Conservation (phyloP, 768 basidiomycete genomes). For the Termitomyces sp. region DNA sequence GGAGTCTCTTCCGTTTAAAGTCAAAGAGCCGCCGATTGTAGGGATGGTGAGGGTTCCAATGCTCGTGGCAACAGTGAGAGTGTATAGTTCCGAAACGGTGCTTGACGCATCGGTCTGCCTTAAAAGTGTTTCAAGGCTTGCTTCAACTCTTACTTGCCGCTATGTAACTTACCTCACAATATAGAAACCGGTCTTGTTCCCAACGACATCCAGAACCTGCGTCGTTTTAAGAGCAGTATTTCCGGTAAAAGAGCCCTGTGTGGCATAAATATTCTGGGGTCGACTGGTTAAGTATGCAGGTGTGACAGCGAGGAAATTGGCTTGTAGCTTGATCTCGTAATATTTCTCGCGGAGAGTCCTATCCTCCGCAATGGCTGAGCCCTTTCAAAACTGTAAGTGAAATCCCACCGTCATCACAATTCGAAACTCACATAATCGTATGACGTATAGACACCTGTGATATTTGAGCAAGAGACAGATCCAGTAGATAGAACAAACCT, state of each 20-base stretch:
- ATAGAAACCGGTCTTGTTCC: constrained; percentile 48
- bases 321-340: constrained; percentile 52
- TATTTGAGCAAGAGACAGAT: neutral
- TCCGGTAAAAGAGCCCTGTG: constrained; percentile 47
- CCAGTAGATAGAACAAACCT: constrained; percentile 20
- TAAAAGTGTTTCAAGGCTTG: neutral
- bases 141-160: neutral
- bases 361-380: constrained; percentile 50
- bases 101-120: constrained; percentile 42
- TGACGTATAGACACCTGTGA: constrained; percentile 40
- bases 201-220: constrained; percentile 46
- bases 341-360: constrained; percentile 52
- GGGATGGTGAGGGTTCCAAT: constrained; percentile 42
- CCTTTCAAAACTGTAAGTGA: constrained; percentile 27
- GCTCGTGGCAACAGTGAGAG: constrained; percentile 43
- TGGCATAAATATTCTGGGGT: constrained; percentile 39
- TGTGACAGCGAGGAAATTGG: constrained; percentile 49
- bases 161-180: constrained; percentile 33
- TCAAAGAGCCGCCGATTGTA: constrained; percentile 39
- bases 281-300: constrained; percentile 49
- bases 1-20: constrained; percentile 50
- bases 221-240: constrained; percentile 49
- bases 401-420: neutral
- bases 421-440: constrained; percentile 38
- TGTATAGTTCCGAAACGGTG: constrained; percentile 38